phyloP scores from a whole-genome alignment of 805 yeast species.

The Priceomyces carsonii region DNA sequence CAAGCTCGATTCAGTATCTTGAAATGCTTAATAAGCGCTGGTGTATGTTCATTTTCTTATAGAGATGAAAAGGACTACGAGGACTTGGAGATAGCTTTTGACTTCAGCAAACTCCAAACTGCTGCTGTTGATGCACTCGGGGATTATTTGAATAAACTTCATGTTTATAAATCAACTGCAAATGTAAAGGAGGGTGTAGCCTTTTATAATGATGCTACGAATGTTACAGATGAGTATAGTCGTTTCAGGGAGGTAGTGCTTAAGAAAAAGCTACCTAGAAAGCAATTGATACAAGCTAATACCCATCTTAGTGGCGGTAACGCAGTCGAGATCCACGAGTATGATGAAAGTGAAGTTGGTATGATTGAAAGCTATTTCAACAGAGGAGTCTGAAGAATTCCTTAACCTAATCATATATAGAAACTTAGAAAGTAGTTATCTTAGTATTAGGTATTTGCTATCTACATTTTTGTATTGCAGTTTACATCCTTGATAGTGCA shows the following conservation, averaged over 20 bases:
- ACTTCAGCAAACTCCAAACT: constrained; percentile 60
- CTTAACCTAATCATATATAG: no score
- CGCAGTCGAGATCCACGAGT: constrained; percentile 62
- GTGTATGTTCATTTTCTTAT: constrained; percentile 58
- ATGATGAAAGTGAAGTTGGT: constrained; percentile 71
- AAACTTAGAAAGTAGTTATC: no score
- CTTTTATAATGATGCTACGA: constrained; percentile 68
- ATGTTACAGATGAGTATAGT: constrained; percentile 62
- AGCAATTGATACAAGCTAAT: constrained; percentile 82
- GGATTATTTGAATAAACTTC: constrained; percentile 69
- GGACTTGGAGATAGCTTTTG: constrained; percentile 62
- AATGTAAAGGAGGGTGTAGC: constrained; percentile 63
- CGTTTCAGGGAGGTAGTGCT: constrained; percentile 68
- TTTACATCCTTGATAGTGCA: no score
- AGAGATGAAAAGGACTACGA: constrained; percentile 47
- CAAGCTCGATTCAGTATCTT: constrained; percentile 87
- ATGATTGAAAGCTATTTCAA: constrained; percentile 78
- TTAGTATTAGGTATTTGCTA: no score
- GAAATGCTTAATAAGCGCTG: constrained; percentile 70
- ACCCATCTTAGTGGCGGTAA: constrained; percentile 48
- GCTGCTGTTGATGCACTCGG: constrained; percentile 75
- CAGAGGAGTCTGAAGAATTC: constrained; percentile 33
- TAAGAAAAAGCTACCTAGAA: constrained; percentile 76
- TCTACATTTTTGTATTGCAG: no score
- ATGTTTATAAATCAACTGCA: constrained; percentile 77